Evolutionary conservation across 2,329 filamentous ascomycete species (phyloP), one percentile per base, ranked within the genome.

Genomic region (Epichloe scottii): DNA sequence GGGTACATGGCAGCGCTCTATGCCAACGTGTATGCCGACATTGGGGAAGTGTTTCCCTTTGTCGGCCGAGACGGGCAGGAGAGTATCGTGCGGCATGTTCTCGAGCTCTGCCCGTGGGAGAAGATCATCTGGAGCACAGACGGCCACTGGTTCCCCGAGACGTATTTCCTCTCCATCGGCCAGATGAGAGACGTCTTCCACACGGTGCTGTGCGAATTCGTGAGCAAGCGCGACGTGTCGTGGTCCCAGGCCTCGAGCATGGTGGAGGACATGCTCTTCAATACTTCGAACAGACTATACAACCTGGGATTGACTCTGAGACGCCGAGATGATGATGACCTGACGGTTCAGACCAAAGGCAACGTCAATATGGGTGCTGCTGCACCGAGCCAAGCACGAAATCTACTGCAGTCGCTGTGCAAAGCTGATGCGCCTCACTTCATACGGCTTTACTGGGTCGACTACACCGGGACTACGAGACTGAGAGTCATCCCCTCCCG

Each of bases 51-150:
- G 0, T 94, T 93, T 54, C 87, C 87, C 0, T 83, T 82, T 66
- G 66, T 93, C 38, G 90, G 84, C 55, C 77, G 84, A 46, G 81
- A 88, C 53, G 89, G 87, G 0, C 87, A 94, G 63, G 81, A 85
- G 57, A 71, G 72, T 0, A 77, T 89, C 1, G 57, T 94, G 12
- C 78, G 82, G 43, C 79, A 93, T 61, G 79, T 86, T 1, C 67
- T 94, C 8, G 88, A 94, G 63, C 65, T 91, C 4, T 84, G 82
- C 21, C 87, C 88, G 0, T 80, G 78, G 50, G 81, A 79, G 48
- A 91, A 91, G 67, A 73, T 93, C 0, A 67, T 91, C 0, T 91
- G 85, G 79, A 89, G 85, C 55, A 89, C 85, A 0, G 86, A 90
- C 60, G 87, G 86, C 0, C 85, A 90, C 62, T 86, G 78, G 65